Evolutionary conservation across 768 basidiomycete genomes (phyloP).

Genomic region (Leccinum fibrillosum): DNA sequence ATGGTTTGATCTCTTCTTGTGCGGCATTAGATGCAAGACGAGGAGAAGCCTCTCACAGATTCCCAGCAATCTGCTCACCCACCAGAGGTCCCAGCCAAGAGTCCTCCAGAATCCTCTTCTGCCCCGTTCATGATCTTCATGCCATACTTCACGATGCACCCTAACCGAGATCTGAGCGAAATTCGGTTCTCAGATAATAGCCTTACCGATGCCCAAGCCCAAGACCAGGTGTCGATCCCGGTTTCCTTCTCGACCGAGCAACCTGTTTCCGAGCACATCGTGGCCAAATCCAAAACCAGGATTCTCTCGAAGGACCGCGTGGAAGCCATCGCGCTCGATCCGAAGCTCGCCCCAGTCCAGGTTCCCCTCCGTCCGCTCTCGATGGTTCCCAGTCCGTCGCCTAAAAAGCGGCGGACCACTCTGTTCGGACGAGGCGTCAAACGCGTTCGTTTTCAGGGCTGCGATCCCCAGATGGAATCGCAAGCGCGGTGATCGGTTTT

Average conservation of each 20-base stretch:
- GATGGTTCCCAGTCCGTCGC: conserved; percentile 17
- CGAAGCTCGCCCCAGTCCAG: conserved; percentile 32
- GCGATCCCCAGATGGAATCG: not conserved
- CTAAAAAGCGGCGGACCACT: conserved; percentile 10
- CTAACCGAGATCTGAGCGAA: not conserved
- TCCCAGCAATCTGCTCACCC: conserved; percentile 1
- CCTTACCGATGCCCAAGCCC: not conserved
- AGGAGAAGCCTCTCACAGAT: conserved; percentile 17
- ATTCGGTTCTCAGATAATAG: not conserved
- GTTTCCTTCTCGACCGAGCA: not conserved
- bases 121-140: conserved; percentile 13
- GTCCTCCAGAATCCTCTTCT: conserved; percentile 13
- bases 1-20: not conserved
- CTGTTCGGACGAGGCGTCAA: conserved; percentile 23
- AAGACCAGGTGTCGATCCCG: not conserved
- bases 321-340: conserved; percentile 27
- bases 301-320: conserved; percentile 23
- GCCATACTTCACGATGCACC: conserved; percentile 14
- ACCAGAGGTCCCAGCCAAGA: conserved; percentile 5
- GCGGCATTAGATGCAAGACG: conserved; percentile 10
- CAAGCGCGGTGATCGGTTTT: conserved; percentile 4
- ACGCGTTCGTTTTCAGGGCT: not conserved
- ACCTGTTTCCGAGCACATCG: conserved; percentile 11
- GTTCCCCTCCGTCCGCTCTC: conserved; percentile 31
- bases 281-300: conserved; percentile 16